A percentile compares a stretch with the other conserved stretches of the same genome.
Conservation (phyloP, 768 basidiomycete genomes). For the Dioszegia aurantiaca region DNA sequence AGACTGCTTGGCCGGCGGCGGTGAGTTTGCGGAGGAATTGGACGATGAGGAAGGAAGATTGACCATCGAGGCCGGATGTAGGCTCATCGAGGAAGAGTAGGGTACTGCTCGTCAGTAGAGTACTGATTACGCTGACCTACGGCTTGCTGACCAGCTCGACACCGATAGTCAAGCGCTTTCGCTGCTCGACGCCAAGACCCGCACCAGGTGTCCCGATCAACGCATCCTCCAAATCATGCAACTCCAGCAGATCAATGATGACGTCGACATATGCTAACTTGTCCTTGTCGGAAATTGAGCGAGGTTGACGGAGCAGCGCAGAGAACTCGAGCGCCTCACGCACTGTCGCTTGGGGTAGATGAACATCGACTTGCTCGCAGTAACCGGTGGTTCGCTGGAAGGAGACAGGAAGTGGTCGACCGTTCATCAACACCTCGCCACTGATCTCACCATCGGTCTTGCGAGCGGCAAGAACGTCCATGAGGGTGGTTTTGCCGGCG, state of each 20-base stretch:
- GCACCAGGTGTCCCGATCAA: slow-evolving; percentile 62
- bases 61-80: slow-evolving; percentile 66
- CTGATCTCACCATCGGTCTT: slow-evolving; percentile 47
- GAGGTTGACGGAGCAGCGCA: slow-evolving; percentile 54
- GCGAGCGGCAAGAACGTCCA: slow-evolving; percentile 42
- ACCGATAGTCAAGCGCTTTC: slow-evolving; percentile 47
- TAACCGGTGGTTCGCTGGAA: slow-evolving; percentile 55
- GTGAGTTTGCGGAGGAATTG: slow-evolving; percentile 69
- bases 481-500: slow-evolving; percentile 45
- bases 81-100: slow-evolving; percentile 88
- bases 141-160: slow-evolving; percentile 49
- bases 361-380: slow-evolving; percentile 55
- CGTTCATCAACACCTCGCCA: slow-evolving; percentile 55
- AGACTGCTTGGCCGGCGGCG: slow-evolving; percentile 74
- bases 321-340: slow-evolving; percentile 55
- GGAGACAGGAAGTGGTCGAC: slow-evolving; percentile 48
- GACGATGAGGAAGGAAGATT: slow-evolving; percentile 55
- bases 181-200: slow-evolving; percentile 44
- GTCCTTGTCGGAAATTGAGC: slow-evolving; percentile 43
- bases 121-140: slow-evolving; percentile 16
- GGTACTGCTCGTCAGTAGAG: slow-evolving; percentile 19
- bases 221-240: slow-evolving; percentile 64
- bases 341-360: slow-evolving; percentile 62
- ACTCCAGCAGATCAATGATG: slow-evolving; percentile 50
- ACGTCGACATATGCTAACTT: slow-evolving; percentile 55